Base-by-base conservation (phyloP, 2,329 filamentous ascomycete genomes). In the Claviceps arundinis region DNA sequence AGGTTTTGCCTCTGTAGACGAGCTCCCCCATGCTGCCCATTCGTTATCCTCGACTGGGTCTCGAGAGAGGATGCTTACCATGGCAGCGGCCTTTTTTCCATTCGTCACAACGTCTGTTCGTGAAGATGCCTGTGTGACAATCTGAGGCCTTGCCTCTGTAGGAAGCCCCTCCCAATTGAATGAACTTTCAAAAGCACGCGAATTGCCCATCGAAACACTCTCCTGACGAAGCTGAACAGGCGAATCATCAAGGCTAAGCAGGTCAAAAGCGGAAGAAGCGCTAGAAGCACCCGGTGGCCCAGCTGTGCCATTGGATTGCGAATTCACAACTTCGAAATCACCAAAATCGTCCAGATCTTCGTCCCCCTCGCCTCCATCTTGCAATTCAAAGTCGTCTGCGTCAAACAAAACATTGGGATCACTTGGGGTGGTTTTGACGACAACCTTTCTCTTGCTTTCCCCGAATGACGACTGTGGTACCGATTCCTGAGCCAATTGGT, bases 401-500 rank as follows among this genome's bases (percentile, higher is more conserved):
- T 87, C 83, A 62, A 87, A 87, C 2, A 87, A 68, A 3, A 87
- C 75, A 56, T 80, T 76, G 2, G 76, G 65, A 44, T 78, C 67
- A 1, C 62, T 55, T 13, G 63, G 54, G 8, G 54, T 48, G 7
- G 60, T 38, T 50, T 57, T 64, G 24, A 58, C 55, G 47, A 55
- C 64, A 6, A 60, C 53, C 24, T 58, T 62, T 34, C 60, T 53
- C 34, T 26, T 50, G 2, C 13, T 14, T 44, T 56, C 56, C 48
- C 53, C 43, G 52, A 52, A 43, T 2, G 56, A 46, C 49, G 56
- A 56, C 1, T 44, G 19, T 26, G 38, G 11, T 5, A 30, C 40
- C 3, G 53, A 54, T 49, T 37, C 57, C 70, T 47, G 34, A 48
- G 45, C 9, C 13, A 30, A 30, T n/a, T 40, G 48, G 43, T 14